Conservation (phyloP, 768 basidiomycete species). For the Lyophyllum decastes region DNA sequence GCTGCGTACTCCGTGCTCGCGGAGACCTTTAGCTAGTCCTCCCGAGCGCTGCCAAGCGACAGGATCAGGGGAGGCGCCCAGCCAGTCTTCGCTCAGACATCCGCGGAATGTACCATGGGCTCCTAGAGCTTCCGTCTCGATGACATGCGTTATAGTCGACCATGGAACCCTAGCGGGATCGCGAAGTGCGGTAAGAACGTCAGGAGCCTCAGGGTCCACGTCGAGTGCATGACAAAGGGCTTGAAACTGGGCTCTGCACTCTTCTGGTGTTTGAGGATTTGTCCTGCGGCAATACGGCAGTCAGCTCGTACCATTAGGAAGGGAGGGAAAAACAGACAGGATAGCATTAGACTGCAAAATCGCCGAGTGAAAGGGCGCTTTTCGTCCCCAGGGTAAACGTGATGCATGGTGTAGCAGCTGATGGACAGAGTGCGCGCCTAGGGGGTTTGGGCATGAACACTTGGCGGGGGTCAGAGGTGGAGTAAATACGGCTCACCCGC, state of each 20-base stretch:
- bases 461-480: no score
- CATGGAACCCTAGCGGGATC: conserved; percentile 51
- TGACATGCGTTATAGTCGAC: conserved; percentile 51
- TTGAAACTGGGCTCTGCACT: conserved; percentile 62
- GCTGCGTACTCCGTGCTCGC: conserved; percentile 57
- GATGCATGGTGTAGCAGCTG: conserved; percentile 74
- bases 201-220: conserved; percentile 53
- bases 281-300: conserved; percentile 32
- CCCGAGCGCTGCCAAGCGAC: conserved; percentile 73
- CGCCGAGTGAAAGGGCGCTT: conserved; percentile 68
- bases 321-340: conserved; percentile 40
- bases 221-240: conserved; percentile 58
- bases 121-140: conserved; percentile 59
- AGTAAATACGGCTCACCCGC: conserved; percentile 46
- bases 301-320: neutral
- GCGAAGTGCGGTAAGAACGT: conserved; percentile 51
- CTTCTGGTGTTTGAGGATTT: conserved; percentile 58
- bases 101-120: conserved; percentile 70
- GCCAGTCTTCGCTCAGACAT: conserved; percentile 60
- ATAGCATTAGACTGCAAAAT: conserved; percentile 77
- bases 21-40: conserved; percentile 52
- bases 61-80: conserved; percentile 50
- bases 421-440: conserved; percentile 75
- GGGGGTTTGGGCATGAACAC: neutral
- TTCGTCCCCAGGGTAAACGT: conserved; percentile 51